Percentiles rank a stretch among this genome's conserved stretches.
Conservation (phyloP, 2,329 filamentous ascomycete species). For the Fusarium tanahbumbuense region DNA sequence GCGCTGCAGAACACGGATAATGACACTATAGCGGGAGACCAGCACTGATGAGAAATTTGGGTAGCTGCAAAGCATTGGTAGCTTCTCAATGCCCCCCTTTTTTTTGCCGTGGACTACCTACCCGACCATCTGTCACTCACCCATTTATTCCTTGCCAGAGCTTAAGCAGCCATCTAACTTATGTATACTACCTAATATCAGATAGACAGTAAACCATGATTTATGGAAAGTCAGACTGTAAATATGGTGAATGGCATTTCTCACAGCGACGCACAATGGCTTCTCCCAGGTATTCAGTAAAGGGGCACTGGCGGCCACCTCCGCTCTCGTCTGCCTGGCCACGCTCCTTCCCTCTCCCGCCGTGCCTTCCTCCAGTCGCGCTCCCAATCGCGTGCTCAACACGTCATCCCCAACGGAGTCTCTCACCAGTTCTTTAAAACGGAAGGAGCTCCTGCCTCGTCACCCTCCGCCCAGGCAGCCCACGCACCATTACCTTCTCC, state of each 20-base stretch:
- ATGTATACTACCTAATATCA: background rate
- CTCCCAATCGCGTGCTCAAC: constrained; percentile 13
- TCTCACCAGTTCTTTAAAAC: background rate
- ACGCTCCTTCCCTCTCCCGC: constrained; percentile 25
- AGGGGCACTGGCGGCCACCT: background rate
- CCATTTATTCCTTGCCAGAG: background rate
- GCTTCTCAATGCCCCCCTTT: background rate
- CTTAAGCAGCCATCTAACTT: background rate
- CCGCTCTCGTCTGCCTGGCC: background rate
- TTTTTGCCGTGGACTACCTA: background rate
- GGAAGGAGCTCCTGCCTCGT: constrained; percentile 38
- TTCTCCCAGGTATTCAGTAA: background rate
- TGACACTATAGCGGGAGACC: background rate
- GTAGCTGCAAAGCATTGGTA: background rate
- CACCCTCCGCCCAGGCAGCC: background rate
- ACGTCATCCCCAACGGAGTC: constrained; percentile 36
- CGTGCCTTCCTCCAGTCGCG: constrained; percentile 19
- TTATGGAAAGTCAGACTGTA: background rate
- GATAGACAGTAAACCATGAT: background rate
- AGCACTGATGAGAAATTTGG: background rate
- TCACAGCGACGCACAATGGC: background rate
- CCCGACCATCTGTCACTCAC: background rate
- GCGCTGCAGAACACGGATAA: background rate
- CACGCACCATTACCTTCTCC: constrained; percentile 18
- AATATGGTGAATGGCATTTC: too few species aligned